Percentiles rank a stretch among this genome's conserved stretches.
phyloP scores from a whole-genome alignment of 2,329 filamentous ascomycete genomes.

The Cladosporium austrohemisphaericum region DNA sequence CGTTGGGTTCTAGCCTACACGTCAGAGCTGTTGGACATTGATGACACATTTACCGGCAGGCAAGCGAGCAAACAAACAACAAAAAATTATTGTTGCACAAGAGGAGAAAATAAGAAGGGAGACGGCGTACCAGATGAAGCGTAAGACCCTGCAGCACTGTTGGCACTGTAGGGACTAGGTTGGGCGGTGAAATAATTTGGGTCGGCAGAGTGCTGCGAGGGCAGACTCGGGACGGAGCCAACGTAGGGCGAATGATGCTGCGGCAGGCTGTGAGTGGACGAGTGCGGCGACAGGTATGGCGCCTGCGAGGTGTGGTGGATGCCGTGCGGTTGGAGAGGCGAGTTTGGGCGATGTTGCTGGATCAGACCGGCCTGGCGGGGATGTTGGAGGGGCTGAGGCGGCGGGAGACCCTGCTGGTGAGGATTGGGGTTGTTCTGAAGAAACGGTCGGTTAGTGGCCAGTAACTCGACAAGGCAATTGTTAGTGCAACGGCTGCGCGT shows the following conservation, averaged over 20 bases:
- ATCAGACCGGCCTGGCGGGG: conserved; percentile 69
- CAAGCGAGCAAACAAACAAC: neutral
- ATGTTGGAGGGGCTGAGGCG: conserved; percentile 62
- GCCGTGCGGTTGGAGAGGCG: conserved; percentile 45
- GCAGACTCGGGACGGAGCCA: conserved; percentile 59
- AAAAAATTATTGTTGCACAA: conserved; percentile 1
- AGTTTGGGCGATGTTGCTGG: conserved; percentile 63
- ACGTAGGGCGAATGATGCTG: conserved; percentile 62
- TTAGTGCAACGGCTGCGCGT: conserved; percentile 13
- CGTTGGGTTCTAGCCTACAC: conserved; percentile 60
- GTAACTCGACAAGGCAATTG: conserved; percentile 6
- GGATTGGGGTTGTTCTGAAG: conserved; percentile 16
- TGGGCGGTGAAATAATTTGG: conserved; percentile 72
- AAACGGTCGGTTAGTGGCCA: conserved; percentile 14
- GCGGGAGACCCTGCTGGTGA: conserved; percentile 64
- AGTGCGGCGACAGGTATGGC: conserved; percentile 41
- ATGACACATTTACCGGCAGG: conserved; percentile 16
- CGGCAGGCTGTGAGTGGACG: conserved; percentile 54
- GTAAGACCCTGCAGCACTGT: conserved; percentile 78
- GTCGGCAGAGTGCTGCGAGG: conserved; percentile 62
- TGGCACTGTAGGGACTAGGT: conserved; percentile 76
- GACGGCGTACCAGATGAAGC: conserved; percentile 72
- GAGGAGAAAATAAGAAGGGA: neutral
- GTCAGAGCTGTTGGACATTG: conserved; percentile 8
- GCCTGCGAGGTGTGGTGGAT: conserved; percentile 13